Evolutionary conservation across 75 land plant species (phyloP).

Genomic region (Pseudotsuga menziesii): DNA sequence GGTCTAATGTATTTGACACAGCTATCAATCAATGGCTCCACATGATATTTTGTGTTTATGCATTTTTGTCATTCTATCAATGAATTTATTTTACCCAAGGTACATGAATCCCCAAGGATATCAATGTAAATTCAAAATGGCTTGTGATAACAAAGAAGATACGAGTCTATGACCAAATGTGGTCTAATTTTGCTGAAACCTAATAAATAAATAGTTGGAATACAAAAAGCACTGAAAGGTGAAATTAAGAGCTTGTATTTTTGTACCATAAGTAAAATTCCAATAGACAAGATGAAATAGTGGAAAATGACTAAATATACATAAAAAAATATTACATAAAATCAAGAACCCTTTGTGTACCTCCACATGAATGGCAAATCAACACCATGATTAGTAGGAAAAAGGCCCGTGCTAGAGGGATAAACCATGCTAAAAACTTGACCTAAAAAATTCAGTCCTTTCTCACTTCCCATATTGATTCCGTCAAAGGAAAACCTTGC

Average conservation of each 20-base stretch:
- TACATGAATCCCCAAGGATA: too few species aligned
- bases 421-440: conserved; percentile 86
- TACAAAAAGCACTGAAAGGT: too few species aligned
- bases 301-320: too few species aligned
- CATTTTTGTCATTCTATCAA: too few species aligned
- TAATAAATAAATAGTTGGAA: too few species aligned
- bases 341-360: neutral
- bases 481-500: conserved; percentile 25
- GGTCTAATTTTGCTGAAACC: too few species aligned
- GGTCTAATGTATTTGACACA: neutral
- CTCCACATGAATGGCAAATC: conserved; percentile 39
- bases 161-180: too few species aligned
- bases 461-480: conserved; percentile 6
- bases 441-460: conserved; percentile 85
- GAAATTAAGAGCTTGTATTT: neutral
- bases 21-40: neutral
- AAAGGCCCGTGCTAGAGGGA: conserved; percentile 66
- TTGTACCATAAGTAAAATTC: neutral
- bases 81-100: too few species aligned
- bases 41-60: neutral
- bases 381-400: conserved; percentile 51
- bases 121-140: too few species aligned
- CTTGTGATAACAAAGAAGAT: too few species aligned
- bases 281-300: neutral
- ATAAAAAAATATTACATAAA: too few species aligned